Evolutionary conservation across 257 asterid genomes (phyloP).

Genomic region (Echium plantagineum): DNA sequence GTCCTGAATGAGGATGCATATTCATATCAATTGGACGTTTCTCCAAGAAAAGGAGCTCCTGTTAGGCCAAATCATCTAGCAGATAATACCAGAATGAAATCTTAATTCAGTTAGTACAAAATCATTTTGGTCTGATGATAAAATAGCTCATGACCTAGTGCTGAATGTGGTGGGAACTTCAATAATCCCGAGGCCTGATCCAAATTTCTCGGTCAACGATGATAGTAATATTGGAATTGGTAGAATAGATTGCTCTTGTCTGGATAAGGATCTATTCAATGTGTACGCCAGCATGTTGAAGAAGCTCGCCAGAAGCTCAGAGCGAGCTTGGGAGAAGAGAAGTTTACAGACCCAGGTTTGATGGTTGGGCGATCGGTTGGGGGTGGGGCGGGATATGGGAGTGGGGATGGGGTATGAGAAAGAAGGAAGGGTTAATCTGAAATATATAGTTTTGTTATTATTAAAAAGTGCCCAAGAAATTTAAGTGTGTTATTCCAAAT

Average conservation of each 20-base stretch:
- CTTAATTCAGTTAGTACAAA: conserved; percentile 17
- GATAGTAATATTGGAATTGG: conserved; percentile 35
- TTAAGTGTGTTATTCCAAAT: too few relatives aligned
- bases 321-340: conserved; percentile 33
- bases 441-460: too few relatives aligned
- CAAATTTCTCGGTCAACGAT: conserved; percentile 15
- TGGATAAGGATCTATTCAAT: conserved; percentile 62
- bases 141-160: conserved; percentile 16
- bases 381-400: too few relatives aligned
- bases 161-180: conserved; percentile 30
- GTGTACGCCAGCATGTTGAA: conserved; percentile 55
- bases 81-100: conserved; percentile 43
- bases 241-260: conserved; percentile 45
- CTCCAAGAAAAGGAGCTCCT: conserved; percentile 51
- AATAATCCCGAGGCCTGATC: conserved; percentile 35
- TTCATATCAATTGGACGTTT: conserved; percentile 21
- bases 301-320: conserved; percentile 56
- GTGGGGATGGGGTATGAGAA: too few relatives aligned
- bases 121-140: conserved; percentile 1
- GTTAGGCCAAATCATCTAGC: conserved; percentile 67
- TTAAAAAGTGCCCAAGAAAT: too few relatives aligned
- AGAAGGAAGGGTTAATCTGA: too few relatives aligned
- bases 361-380: too few relatives aligned
- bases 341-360: conserved; percentile 48
- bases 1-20: conserved; percentile 28